phyloP scores from a whole-genome alignment of 768 basidiomycete species.

The Pleurotus platypus region DNA sequence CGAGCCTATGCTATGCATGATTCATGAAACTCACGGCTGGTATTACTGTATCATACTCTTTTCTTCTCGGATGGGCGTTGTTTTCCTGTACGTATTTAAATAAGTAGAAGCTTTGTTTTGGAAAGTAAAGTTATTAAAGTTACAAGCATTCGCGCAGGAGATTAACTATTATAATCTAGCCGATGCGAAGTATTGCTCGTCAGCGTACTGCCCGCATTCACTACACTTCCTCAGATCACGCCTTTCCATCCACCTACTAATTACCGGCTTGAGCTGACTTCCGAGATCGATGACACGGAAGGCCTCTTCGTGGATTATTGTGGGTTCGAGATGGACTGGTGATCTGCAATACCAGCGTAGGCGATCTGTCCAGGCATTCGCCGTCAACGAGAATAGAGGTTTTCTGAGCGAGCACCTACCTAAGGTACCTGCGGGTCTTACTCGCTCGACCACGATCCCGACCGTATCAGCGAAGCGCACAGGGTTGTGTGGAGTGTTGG shows the following conservation, averaged over 20 bases:
- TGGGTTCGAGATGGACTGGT: constrained; percentile 53
- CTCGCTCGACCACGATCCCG: constrained; percentile 87
- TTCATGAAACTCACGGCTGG: constrained; percentile 10
- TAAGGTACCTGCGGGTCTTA: constrained; percentile 67
- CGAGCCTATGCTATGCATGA: constrained; percentile 32
- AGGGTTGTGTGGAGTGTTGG: constrained; percentile 95
- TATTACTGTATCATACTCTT: background rate
- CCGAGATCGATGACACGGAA: constrained; percentile 92
- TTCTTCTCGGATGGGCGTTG: constrained; percentile 8
- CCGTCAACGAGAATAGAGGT: background rate
- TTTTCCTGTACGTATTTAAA: constrained; percentile 14
- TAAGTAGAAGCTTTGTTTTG: constrained; percentile 12
- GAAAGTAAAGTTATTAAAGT: constrained; percentile 1
- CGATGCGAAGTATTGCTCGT: constrained; percentile 5
- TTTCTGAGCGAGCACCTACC: constrained; percentile 43
- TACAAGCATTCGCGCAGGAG: too few species aligned
- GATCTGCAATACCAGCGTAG: constrained; percentile 89
- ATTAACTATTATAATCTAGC: constrained; percentile 11
- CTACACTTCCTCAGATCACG: constrained; percentile 65
- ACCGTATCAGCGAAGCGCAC: constrained; percentile 88
- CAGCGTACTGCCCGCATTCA: constrained; percentile 62
- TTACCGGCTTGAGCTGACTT: constrained; percentile 89
- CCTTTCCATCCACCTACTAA: constrained; percentile 76
- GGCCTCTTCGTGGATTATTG: constrained; percentile 77
- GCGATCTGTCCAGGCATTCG: constrained; percentile 52